phyloP scores from a whole-genome alignment of 768 basidiomycete genomes.

The Hygrophoropsis aurantiaca region DNA sequence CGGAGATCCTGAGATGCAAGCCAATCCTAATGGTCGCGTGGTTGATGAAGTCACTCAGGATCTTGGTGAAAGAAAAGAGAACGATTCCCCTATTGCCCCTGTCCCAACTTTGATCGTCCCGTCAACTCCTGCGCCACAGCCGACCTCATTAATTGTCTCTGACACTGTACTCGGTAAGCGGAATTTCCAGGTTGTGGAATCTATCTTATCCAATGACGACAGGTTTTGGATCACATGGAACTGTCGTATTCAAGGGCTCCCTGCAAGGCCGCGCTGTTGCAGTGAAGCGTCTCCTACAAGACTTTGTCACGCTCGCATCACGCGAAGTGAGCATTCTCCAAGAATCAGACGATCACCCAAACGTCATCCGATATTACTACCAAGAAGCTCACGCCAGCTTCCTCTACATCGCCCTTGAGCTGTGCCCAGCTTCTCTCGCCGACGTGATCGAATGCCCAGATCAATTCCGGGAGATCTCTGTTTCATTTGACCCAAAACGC shows the following conservation, averaged over 20 bases:
- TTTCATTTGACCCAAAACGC: slow-evolving; percentile 81
- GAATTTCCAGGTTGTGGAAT: not conserved
- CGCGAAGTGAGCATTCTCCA: slow-evolving; percentile 94
- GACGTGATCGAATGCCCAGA: slow-evolving; percentile 84
- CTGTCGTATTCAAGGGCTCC: slow-evolving; percentile 90
- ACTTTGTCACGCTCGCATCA: slow-evolving; percentile 92
- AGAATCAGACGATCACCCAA: slow-evolving; percentile 97
- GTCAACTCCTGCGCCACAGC: slow-evolving; percentile 15
- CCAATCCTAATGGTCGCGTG: slow-evolving; percentile 34
- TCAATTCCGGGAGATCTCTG: slow-evolving; percentile 73
- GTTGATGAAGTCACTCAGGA: slow-evolving; percentile 15
- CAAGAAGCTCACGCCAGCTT: slow-evolving; percentile 93
- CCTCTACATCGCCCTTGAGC: slow-evolving; percentile 95
- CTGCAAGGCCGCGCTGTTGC: slow-evolving; percentile 97
- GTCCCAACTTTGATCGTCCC: slow-evolving; percentile 23
- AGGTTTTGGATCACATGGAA: slow-evolving; percentile 97
- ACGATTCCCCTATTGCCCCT: slow-evolving; percentile 10
- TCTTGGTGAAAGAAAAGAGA: slow-evolving; percentile 21
- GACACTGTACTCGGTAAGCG: slow-evolving; percentile 71
- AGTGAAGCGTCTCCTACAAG: slow-evolving; percentile 93
- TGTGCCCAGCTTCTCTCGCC: slow-evolving; percentile 88
- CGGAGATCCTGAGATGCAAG: slow-evolving; percentile 12
- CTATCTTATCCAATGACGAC: slow-evolving; percentile 8
- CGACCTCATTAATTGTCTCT: slow-evolving; percentile 66
- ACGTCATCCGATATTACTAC: slow-evolving; percentile 98